These are phyloP conservation scores for Nemania abortiva DNA, from an alignment of 2,329 filamentous ascomycete species.

Conservation along the genomic window DNA sequence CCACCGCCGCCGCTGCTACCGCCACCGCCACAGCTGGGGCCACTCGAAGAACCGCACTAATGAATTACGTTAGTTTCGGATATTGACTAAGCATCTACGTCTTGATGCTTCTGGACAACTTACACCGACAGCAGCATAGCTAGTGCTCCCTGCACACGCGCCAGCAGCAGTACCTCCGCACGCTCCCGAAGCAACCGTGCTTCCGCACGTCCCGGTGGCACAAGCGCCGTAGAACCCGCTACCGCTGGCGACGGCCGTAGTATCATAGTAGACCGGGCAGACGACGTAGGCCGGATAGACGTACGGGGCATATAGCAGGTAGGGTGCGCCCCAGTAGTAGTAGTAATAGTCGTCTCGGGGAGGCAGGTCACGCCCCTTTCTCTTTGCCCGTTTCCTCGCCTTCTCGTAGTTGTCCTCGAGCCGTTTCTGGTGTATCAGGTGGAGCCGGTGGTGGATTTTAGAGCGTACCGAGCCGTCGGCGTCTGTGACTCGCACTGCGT, in stretches of 20 bases:
- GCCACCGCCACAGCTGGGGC: constrained; percentile 47
- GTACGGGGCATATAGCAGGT: constrained; percentile 60
- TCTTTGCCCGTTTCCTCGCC: constrained; percentile 62
- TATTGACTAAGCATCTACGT: background rate
- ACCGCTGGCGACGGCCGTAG: constrained; percentile 49
- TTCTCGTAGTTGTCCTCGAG: constrained; percentile 69
- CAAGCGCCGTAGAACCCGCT: constrained; percentile 57
- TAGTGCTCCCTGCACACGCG: constrained; percentile 53
- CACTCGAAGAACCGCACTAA: constrained; percentile 42
- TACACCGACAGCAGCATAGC: constrained; percentile 42
- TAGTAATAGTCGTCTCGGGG: constrained; percentile 61
- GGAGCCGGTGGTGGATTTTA: constrained; percentile 55
- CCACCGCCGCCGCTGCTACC: constrained; percentile 36
- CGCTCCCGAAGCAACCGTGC: constrained; percentile 54
- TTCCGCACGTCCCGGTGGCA: constrained; percentile 62
- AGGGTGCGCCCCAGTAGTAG: constrained; percentile 66
- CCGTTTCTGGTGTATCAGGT: constrained; percentile 49
- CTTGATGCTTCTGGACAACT: constrained; percentile 19
- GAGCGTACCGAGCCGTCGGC: constrained; percentile 41
- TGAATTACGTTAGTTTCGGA: constrained; percentile 7
- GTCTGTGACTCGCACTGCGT: constrained; percentile 63
- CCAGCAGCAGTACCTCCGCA: constrained; percentile 53
- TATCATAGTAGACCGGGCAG: constrained; percentile 50
- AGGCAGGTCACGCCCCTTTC: constrained; percentile 62
- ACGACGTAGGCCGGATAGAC: constrained; percentile 56